These are phyloP conservation scores for Neurospora discreta DNA, from an alignment of 495 filamentous ascomycete species.

Conservation along the genomic window DNA sequence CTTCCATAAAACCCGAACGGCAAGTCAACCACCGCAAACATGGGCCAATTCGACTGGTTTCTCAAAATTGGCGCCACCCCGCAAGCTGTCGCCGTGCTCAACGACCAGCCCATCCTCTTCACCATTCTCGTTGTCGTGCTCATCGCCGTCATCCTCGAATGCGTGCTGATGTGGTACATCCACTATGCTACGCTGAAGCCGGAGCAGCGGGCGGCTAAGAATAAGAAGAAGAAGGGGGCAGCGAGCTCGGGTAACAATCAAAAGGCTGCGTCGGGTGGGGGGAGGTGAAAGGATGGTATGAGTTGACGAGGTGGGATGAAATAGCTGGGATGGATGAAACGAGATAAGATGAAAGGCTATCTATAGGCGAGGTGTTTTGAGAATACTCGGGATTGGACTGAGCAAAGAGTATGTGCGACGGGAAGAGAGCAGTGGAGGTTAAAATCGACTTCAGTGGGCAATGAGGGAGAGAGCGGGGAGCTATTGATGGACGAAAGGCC, in stretches of 20 bases:
- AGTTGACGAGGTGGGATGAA: neutral
- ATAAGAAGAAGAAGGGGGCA: conserved; percentile 26
- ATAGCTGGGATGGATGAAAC: too few relatives aligned
- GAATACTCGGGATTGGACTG: neutral
- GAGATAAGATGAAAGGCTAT: neutral
- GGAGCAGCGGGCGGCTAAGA: conserved; percentile 38
- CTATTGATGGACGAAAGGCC: neutral
- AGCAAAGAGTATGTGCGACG: neutral
- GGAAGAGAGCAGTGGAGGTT: neutral
- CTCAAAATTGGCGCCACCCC: conserved; percentile 34
- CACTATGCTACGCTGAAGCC: conserved; percentile 41
- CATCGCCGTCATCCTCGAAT: conserved; percentile 29
- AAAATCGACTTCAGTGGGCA: neutral
- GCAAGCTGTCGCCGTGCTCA: conserved; percentile 38
- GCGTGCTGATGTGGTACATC: conserved; percentile 37
- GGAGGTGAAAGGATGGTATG: neutral
- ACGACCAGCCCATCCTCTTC: conserved; percentile 42
- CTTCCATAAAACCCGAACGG: neutral
- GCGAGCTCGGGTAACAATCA: conserved; percentile 16
- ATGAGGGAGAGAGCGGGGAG: neutral
- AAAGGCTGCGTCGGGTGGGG: neutral
- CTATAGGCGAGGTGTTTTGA: neutral
- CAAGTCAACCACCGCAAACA: conserved; percentile 2
- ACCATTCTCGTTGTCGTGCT: conserved; percentile 38
- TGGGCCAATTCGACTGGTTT: conserved; percentile 41